Conservation (phyloP, 495 filamentous ascomycete genomes). For the Geopyxis carbonaria region DNA sequence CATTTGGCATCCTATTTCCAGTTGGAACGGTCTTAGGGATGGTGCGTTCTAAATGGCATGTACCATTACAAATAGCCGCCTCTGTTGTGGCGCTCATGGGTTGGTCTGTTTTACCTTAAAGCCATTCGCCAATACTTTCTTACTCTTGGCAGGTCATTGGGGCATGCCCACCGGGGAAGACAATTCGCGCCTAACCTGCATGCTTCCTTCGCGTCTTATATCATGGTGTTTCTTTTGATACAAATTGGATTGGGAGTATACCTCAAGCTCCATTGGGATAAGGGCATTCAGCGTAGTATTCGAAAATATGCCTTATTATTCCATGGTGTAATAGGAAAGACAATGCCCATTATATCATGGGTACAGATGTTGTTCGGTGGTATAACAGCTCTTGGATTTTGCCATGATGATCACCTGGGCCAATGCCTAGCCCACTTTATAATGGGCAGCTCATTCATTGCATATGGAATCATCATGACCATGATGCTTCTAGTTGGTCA, state of each 20-base stretch:
- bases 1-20: constrained; percentile 85
- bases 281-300: constrained; percentile 62
- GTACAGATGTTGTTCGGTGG: constrained; percentile 94
- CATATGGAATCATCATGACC: constrained; percentile 73
- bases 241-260: constrained; percentile 76
- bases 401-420: constrained; percentile 72
- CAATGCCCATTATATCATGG: constrained; percentile 75
- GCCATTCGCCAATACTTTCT: too few species aligned
- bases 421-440: constrained; percentile 97
- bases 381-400: constrained; percentile 86
- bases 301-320: constrained; percentile 50
- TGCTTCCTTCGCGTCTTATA: constrained; percentile 53
- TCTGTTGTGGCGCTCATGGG: constrained; percentile 51
- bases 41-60: constrained; percentile 79
- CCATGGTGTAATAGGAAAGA: constrained; percentile 72
- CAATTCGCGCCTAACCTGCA: constrained; percentile 77
- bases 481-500: constrained; percentile 80
- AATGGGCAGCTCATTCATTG: constrained; percentile 95
- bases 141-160: constrained; percentile 36
- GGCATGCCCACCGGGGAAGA: constrained; percentile 75
- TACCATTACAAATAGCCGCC: constrained; percentile 60
- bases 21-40: constrained; percentile 74
- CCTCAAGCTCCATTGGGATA: constrained; percentile 72
- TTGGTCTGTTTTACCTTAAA: too few species aligned
- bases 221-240: constrained; percentile 59